Percentiles rank a stretch among this genome's conserved stretches.
These are phyloP conservation scores for Apiospora phragmitis DNA, from an alignment of 2,329 filamentous ascomycete genomes.

Conservation along the genomic window DNA sequence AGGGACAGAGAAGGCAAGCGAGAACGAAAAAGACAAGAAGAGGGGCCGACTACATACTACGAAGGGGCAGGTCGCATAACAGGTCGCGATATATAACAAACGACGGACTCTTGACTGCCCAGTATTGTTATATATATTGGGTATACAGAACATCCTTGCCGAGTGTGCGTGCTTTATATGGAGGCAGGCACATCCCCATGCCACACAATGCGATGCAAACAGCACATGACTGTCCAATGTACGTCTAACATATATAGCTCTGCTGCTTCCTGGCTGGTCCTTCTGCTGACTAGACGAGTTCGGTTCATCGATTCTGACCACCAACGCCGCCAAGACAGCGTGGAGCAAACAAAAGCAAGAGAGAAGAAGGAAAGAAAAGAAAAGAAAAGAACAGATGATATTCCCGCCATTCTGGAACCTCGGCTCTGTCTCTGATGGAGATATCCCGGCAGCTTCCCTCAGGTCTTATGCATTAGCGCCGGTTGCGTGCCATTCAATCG, in stretches of 20 bases:
- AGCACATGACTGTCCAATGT: neutral
- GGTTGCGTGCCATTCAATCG: conserved; percentile 8
- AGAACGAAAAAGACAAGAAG: neutral
- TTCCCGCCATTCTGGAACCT: neutral
- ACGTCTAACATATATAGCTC: too few relatives aligned
- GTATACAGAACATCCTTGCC: neutral
- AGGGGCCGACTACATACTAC: neutral
- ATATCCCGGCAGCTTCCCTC: neutral
- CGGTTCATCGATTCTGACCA: neutral
- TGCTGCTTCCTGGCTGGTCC: too few relatives aligned
- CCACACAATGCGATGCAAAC: neutral
- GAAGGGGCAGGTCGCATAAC: neutral
- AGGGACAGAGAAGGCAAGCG: neutral
- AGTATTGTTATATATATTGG: neutral
- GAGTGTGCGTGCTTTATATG: neutral
- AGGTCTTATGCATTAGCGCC: conserved; percentile 5
- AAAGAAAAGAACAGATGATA: neutral
- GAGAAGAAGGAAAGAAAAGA: neutral
- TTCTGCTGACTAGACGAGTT: too few relatives aligned
- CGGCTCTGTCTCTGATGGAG: neutral
- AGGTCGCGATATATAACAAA: neutral
- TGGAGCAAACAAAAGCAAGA: neutral
- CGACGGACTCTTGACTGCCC: neutral
- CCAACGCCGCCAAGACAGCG: neutral
- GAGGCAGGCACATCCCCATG: neutral